Conservation (phyloP, 768 basidiomycete genomes). For the Suillus variegatus region DNA sequence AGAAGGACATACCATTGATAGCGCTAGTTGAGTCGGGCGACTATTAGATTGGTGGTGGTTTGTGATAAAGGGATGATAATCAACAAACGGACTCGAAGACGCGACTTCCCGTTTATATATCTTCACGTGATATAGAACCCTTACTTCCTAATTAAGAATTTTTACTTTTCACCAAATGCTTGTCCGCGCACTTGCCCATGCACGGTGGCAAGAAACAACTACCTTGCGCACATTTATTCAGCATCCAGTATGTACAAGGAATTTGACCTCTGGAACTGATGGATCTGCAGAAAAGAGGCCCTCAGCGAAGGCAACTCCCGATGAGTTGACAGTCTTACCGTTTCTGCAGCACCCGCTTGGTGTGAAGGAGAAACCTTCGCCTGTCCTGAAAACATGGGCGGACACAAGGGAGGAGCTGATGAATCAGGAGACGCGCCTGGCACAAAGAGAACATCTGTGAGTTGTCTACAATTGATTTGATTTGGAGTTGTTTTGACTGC, state of each 20-base stretch:
- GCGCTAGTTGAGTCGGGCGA: constrained; percentile 13
- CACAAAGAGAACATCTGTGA: constrained; percentile 65
- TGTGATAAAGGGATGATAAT: constrained; percentile 28
- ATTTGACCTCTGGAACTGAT: constrained; percentile 1
- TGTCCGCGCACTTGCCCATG: constrained; percentile 20
- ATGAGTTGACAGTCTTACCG: constrained; percentile 24
- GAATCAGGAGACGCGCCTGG: constrained; percentile 68
- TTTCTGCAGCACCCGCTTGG: constrained; percentile 72
- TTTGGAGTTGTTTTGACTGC: constrained; percentile 4
- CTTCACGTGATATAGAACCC: constrained; percentile 28
- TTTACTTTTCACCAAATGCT: constrained; percentile 17
- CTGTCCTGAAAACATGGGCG: constrained; percentile 55
- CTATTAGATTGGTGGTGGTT: constrained; percentile 25
- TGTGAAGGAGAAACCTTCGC: constrained; percentile 66
- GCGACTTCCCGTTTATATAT: constrained; percentile 36
- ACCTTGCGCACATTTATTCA: constrained; percentile 7
- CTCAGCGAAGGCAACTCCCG: background rate
- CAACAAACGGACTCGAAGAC: constrained; percentile 29
- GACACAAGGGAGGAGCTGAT: constrained; percentile 68
- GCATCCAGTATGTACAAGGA: constrained; percentile 7
- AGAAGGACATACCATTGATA: constrained; percentile 27
- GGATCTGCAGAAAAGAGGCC: constrained; percentile 2
- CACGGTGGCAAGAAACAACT: constrained; percentile 12
- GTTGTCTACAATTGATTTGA: constrained; percentile 13
- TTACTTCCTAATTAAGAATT: constrained; percentile 21